These are phyloP conservation scores for Trichoderma virens DNA, from an alignment of 495 filamentous ascomycete species.

Conservation along the genomic window DNA sequence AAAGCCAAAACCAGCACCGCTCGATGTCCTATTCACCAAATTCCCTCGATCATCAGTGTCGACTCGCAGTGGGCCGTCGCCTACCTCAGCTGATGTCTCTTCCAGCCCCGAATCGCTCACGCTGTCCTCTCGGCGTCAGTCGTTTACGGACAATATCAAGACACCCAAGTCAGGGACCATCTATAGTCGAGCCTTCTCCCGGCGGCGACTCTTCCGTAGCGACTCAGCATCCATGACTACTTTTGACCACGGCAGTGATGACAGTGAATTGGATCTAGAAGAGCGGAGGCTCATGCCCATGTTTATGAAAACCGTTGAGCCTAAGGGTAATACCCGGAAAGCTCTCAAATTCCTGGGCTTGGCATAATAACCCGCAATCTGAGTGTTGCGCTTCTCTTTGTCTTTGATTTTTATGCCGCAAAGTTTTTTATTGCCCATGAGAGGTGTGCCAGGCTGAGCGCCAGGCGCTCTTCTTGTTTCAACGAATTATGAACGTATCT, in stretches of 20 bases:
- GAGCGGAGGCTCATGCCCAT: conserved; percentile 30
- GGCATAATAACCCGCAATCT: conserved; percentile 9
- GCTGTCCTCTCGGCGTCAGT: neutral
- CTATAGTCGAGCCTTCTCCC: conserved; percentile 1
- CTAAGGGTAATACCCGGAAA: conserved; percentile 25
- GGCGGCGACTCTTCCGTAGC: neutral
- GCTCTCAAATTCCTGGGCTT: conserved; percentile 32
- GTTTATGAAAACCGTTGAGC: conserved; percentile 16
- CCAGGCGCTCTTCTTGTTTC: neutral
- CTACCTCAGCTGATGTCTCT: neutral
- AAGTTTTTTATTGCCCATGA: neutral
- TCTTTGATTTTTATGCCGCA: neutral
- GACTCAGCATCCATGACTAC: conserved; percentile 11
- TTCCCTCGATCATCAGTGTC: neutral
- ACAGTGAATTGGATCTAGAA: conserved; percentile 21
- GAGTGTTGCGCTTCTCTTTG: neutral
- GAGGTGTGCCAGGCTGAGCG: neutral
- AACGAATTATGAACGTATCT: neutral
- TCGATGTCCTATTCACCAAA: neutral
- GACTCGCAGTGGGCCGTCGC: neutral
- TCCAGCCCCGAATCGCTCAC: neutral
- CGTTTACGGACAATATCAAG: conserved; percentile 11
- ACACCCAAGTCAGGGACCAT: conserved; percentile 18
- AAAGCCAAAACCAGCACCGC: neutral
- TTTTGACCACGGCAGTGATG: conserved; percentile 18